These are phyloP conservation scores for Hanseniaspora sp. DNA, from an alignment of 1,139 yeast species.

Conservation along the genomic window DNA sequence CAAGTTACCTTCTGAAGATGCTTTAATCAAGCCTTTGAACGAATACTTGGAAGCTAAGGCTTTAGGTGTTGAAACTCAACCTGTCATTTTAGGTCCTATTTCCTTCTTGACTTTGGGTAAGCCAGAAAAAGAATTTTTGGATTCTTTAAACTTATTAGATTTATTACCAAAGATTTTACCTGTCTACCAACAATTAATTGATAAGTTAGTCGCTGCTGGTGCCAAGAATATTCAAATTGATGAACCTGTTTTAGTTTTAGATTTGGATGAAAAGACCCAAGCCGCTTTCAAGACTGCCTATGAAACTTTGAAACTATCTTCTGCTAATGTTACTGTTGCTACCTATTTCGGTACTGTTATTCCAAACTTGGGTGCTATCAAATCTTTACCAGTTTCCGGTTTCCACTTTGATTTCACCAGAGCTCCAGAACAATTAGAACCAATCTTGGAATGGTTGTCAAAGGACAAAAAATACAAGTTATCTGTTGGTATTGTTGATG, in stretches of 20 bases:
- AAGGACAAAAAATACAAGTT: slow-evolving; percentile 49
- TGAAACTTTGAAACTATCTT: slow-evolving; percentile 33
- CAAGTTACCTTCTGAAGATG: slow-evolving; percentile 73
- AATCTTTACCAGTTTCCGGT: slow-evolving; percentile 85
- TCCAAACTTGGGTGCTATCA: slow-evolving; percentile 85
- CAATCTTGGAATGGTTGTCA: slow-evolving; percentile 55
- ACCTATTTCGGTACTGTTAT: slow-evolving; percentile 97
- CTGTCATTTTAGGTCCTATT: slow-evolving; percentile 91
- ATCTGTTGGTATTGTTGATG: slow-evolving; percentile 95
- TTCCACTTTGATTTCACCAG: slow-evolving; percentile 95
- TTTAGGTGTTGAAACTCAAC: slow-evolving; percentile 92
- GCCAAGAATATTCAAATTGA: slow-evolving; percentile 92
- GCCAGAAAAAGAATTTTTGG: slow-evolving; percentile 95
- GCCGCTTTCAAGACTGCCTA: slow-evolving; percentile 80
- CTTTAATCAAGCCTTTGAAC: slow-evolving; percentile 66
- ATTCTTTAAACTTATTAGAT: slow-evolving; percentile 73
- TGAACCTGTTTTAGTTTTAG: slow-evolving; percentile 93
- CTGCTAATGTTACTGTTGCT: slow-evolving; percentile 72
- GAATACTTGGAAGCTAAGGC: slow-evolving; percentile 97
- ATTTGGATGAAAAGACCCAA: slow-evolving; percentile 74
- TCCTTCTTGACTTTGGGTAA: slow-evolving; percentile 92
- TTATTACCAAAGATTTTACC: slow-evolving; percentile 82
- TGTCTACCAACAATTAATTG: slow-evolving; percentile 77
- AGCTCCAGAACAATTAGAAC: slow-evolving; percentile 91
- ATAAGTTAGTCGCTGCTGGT: slow-evolving; percentile 86